Conservation (phyloP, 371 early-diverging fungal genomes). For the Zancudomyces culisetae region DNA sequence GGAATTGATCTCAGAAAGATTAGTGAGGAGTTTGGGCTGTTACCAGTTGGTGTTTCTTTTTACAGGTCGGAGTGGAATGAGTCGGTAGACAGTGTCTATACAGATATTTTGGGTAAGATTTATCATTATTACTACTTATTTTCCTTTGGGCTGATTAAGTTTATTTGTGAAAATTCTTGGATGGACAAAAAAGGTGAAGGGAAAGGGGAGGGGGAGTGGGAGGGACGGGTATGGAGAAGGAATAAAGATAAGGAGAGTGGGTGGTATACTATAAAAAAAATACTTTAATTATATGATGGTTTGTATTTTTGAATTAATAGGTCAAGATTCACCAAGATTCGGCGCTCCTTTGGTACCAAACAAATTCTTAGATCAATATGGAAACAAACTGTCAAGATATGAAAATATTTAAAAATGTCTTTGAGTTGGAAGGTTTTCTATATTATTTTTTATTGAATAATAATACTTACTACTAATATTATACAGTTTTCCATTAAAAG, state of each 20-base stretch:
- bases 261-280: not conserved
- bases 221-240: too few species aligned
- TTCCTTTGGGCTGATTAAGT: not conserved
- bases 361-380: not conserved
- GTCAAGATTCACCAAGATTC: not conserved
- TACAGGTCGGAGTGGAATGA: constrained; percentile 60
- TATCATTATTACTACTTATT: not conserved
- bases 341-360: not conserved
- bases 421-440: too few species aligned
- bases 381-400: not conserved
- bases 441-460: too few species aligned
- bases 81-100: constrained; percentile 43
- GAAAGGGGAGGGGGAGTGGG: too few species aligned
- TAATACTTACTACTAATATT: too few species aligned
- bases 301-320: not conserved
- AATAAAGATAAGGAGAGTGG: too few species aligned
- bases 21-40: constrained; percentile 26
- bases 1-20: constrained; percentile 29
- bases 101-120: constrained; percentile 27
- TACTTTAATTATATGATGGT: not conserved
- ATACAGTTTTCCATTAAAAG: too few species aligned
- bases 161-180: too few species aligned
- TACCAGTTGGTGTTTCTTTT: constrained; percentile 38
- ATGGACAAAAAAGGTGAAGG: too few species aligned
- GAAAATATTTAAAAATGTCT: not conserved